Evolutionary conservation across 352 stramenopile genomes (phyloP), one percentile per base, ranked within the genome.

Genomic region (Phytophthora kernoviae): DNA sequence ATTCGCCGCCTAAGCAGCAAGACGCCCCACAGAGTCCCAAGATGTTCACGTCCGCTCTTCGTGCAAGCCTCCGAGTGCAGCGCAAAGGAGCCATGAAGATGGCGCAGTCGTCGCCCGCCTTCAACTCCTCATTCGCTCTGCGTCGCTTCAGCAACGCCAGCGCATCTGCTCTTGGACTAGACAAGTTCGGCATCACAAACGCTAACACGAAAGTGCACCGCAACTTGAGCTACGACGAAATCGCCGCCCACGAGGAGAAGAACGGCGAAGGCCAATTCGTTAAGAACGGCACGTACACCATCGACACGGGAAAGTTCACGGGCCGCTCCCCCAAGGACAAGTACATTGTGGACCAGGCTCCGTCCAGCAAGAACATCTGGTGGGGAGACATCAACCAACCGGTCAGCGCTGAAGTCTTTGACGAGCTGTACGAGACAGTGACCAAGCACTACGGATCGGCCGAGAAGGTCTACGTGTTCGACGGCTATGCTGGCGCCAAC

Each of bases 241-340:
- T 99, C 40, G 96, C 91, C 39, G 75, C 96, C 53, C 96, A 99
- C 70, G 96, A 99, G 84, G 76, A 94, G 21, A 79, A 75, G 39
- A 98, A 99, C 80, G 91, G 95, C 26, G 96, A 99, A 78, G 81
- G 89, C 44, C 42, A 82, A 62, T 88, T 96, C 41, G 76, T 98
- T 45, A 93, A 90, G 47, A 93, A 94, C 36, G 91, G 95, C 65
- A 98, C 96, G 46, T 99, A 98, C 74, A 91, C 88, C 26, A 97
- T 99, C 45, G 96, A 99, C 75, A 99, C 97, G 47, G 97, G 97
- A 60, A 98, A 98, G 74, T 99, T 98, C 81, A 99, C 97, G 17
- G 97, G 97, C 59, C 93, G 97, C 49, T 99, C 94, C 97, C n/a
- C 97, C 52, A 98, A 98, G 82, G 97, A 99, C 84, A 99, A 99